Base-by-base conservation (phyloP, 108 stramenopile species). In the Mediolabrus comicus region DNA sequence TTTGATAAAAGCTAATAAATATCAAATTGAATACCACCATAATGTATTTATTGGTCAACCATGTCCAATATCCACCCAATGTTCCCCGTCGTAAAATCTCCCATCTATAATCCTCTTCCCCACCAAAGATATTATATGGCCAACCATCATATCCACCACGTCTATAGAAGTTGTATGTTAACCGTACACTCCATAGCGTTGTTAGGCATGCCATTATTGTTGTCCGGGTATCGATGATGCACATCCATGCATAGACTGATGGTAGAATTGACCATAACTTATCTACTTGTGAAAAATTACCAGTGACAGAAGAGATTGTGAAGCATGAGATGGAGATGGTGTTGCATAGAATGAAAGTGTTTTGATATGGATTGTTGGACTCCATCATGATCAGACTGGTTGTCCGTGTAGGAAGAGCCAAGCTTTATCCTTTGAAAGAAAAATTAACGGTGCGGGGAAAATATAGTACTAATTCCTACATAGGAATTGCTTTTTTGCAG, bases 91-190 rank as follows among this genome's bases (percentile, higher is more conserved):
- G 78, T 3, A 94, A 32, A 17, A 54, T 58, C 19, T 75, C 84
- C 92, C 89, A 94, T 26, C 92, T 72, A 67, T 91, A 94, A 75
- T 94, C 92, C 65, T 94, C 90, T 9, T 88, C 86, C 1, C 89
- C 92, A 4, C 61, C 32, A 86, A 87, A 89, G 1, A 66, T 27
- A 49, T 75, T 81, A 78, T 70, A 84, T 11, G 79, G 82, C 75
- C 71, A 83, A 1, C 59, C 19, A 27, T n/a, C 56, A 63, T 91
- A 94, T 51, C 92, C 89, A 4, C 92, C 92, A 16, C 89, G 80
- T 53, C 90, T 69, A 43, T 80, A 53, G 52, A 94, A 94, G 71
- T 94, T 94, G 25, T 75, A 87, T 4, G 88, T 87, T 52, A 94
- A 70, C 22, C 92, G 65, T 1, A 80, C 29, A 7, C 88, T 87